These are phyloP conservation scores for Leishmania guyanensis DNA, from an alignment of 208 protist species.

Conservation along the genomic window DNA sequence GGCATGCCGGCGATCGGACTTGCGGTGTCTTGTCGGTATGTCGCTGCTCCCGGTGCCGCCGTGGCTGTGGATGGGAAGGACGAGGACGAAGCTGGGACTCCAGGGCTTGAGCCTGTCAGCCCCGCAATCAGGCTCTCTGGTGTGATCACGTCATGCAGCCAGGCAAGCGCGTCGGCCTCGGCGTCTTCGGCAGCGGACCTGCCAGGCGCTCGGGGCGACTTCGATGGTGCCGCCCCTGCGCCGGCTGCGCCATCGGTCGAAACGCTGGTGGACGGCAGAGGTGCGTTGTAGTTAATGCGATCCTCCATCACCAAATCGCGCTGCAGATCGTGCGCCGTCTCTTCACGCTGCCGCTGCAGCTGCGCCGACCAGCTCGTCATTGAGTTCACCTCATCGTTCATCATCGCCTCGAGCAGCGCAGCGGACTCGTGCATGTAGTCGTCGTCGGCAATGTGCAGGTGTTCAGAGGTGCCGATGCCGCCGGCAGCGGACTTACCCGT, in stretches of 20 bases:
- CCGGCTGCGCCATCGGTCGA: not conserved
- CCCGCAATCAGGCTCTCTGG: conserved; percentile 44
- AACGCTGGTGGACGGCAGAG: conserved; percentile 1
- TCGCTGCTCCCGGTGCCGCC: not conserved
- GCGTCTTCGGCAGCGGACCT: conserved; percentile 16
- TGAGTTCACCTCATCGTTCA: conserved; percentile 59
- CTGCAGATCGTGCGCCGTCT: conserved; percentile 39
- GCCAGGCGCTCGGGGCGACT: not conserved
- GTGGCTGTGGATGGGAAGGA: not conserved
- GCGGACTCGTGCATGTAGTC: conserved; percentile 74
- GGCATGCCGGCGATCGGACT: not conserved
- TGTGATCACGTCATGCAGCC: conserved; percentile 83
- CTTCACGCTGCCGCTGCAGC: conserved; percentile 22
- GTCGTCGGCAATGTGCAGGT: conserved; percentile 41
- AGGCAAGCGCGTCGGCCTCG: conserved; percentile 72
- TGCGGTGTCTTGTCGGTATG: conserved; percentile 3
- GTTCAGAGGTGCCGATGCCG: not conserved
- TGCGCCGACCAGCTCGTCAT: conserved; percentile 26
- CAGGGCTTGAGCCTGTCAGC: conserved; percentile 9
- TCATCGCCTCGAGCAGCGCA: conserved; percentile 72
- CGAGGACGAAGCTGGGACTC: conserved; percentile 7
- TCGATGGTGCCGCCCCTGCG: conserved; percentile 2
- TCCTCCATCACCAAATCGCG: conserved; percentile 61
- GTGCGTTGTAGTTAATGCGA: conserved; percentile 57
- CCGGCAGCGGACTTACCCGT: conserved; percentile 1